Evolutionary conservation across 768 basidiomycete genomes (phyloP).

Genomic region (Glaciozyma antarctica): DNA sequence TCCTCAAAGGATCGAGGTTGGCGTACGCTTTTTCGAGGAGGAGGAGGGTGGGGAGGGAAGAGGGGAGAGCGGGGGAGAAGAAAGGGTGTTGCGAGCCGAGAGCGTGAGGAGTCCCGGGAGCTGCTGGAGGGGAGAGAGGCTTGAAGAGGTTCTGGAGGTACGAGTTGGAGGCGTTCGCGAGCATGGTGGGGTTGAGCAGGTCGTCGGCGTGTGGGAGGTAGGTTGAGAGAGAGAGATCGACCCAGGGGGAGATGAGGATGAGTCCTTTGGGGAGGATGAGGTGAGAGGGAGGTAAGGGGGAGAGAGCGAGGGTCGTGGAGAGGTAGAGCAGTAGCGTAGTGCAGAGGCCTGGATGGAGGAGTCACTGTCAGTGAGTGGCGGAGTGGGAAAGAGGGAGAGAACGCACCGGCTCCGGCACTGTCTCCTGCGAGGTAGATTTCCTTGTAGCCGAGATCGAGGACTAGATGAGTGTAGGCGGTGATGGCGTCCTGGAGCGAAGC

Average conservation of each 20-base stretch:
- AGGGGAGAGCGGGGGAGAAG: neutral
- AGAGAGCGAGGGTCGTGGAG: neutral
- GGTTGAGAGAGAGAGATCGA: constrained; percentile 23
- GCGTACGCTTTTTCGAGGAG: neutral
- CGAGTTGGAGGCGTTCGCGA: constrained; percentile 3
- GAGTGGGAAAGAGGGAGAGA: neutral
- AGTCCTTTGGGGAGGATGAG: constrained; percentile 15
- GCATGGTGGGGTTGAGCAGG: constrained; percentile 19
- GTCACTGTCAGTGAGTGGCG: no score
- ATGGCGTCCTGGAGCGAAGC: constrained; percentile 32
- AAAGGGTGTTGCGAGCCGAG: neutral
- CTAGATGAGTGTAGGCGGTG: constrained; percentile 26
- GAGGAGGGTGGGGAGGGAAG: neutral
- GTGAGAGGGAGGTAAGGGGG: neutral
- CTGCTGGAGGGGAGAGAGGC: neutral
- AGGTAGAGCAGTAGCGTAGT: constrained; percentile 29
- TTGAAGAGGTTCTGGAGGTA: neutral
- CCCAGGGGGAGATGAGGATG: constrained; percentile 29
- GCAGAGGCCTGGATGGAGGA: constrained; percentile 3
- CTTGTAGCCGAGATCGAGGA: constrained; percentile 26
- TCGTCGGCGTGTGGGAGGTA: constrained; percentile 6
- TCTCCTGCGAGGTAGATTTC: constrained; percentile 30
- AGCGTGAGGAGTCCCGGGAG: neutral
- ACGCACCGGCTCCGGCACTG: constrained; percentile 19
- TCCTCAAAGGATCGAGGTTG: neutral